Base-by-base conservation (phyloP, 2,329 filamentous ascomycete species). In the Neofusicoccum cordaticola region DNA sequence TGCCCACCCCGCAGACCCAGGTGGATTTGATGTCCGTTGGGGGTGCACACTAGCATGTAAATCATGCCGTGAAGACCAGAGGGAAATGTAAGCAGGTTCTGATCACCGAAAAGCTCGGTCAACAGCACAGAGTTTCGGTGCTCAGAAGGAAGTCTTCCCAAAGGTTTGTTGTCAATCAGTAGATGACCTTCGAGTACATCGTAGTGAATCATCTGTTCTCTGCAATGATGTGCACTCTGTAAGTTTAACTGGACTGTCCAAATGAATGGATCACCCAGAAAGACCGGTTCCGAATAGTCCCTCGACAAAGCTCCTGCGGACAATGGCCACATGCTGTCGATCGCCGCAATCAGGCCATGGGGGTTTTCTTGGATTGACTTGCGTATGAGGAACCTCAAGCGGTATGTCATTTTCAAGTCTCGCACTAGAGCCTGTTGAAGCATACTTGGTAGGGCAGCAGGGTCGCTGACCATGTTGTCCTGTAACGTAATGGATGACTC, bases 51-150 rank as follows among this genome's bases (percentile, higher is more conserved):
- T 4, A 84, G 71, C 39, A 76, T 75, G 63, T 87, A 83, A 0
- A 79, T 79, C 83, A 90, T 87, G 0, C 84, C 85, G 0, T 70
- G 72, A 0, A 85, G 66, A 0, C 67, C 64, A 0, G 87, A 89
- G 0, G 86, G 83, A 19, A 73, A 84, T 0, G 82, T 84, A 0
- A 81, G 78, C 0, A 88, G 78, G 31, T 78, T 77, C 13, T 83
- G 80, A 1, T 81, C 73, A 0, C 83, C 83, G 68, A 90, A 88
- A 0, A 90, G 77, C 3, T 81, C 76, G 5, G 74, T 71, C 7
- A 88, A 76, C 1, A 74, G 71, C 12, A 67, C 53, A 0, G 81
- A 77, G 3, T 83, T 70, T 17, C 79, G 80, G 48, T 85, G 83
- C 1, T 83, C 75, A 0, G 78, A 69, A 0, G 88, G 87, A 0